phyloP scores from a whole-genome alignment of 73 alveolate genomes.

The Tetrahymena malaccensis region DNA sequence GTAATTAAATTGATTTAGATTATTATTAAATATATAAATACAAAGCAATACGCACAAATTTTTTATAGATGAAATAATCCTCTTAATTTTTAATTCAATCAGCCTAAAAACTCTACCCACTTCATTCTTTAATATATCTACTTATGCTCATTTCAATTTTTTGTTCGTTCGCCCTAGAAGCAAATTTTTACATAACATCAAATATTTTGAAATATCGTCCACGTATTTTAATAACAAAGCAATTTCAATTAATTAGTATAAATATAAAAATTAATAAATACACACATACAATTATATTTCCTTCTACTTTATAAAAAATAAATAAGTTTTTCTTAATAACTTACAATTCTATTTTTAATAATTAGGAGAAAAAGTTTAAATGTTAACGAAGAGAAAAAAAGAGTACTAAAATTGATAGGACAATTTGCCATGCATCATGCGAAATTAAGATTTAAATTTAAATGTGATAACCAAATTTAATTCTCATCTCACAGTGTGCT shows the following conservation, averaged over 20 bases:
- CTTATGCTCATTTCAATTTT: background rate
- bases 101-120: background rate
- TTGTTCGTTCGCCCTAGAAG: background rate
- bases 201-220: background rate
- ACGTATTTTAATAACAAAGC: background rate
- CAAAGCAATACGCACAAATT: background rate
- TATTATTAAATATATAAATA: no score
- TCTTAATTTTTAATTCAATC: no score
- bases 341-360: background rate
- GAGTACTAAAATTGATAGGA: background rate
- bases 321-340: background rate
- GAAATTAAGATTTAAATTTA: background rate
- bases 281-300: background rate
- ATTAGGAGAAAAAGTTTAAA: slow-evolving; percentile 1
- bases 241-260: background rate
- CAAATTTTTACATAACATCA: background rate
- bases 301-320: background rate
- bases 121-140: background rate
- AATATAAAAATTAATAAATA: no score
- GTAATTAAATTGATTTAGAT: background rate
- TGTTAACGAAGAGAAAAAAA: slow-evolving; percentile 24
- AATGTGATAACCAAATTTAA: slow-evolving; percentile 7
- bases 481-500: slow-evolving; percentile 1
- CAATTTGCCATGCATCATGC: slow-evolving; percentile 6
- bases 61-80: no score